Evolutionary conservation across 257 asterid genomes (phyloP), one percentile per base, ranked within the genome.

Genomic region (Cordia subcordata): DNA sequence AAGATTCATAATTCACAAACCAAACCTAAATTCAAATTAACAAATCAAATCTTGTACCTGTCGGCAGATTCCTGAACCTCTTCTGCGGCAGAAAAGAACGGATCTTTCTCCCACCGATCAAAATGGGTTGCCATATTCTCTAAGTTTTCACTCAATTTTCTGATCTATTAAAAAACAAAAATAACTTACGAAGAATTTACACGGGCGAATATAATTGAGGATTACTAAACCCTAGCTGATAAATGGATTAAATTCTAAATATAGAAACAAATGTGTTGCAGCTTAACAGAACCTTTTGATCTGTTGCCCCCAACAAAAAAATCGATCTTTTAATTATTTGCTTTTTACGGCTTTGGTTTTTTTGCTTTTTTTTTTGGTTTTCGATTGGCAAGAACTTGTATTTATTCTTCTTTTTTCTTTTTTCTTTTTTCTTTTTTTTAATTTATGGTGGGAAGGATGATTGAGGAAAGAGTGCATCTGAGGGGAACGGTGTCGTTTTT

Each of bases 1-100:
- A 8, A 20, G 42, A 21, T 11, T 14, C 4, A 32, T 16, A 11
- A 51, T 5, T 37, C 16, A 63, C 53, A 61, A 60, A 42, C 0
- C 4, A 45, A 20, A 44, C 10, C 13, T 13, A 1, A 47, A 20
- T n/a, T n/a, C n/a, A 52, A 4, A 8, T 18, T 17, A 51, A 9
- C 27, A 20, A 6, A 55, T 38, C 23, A n/a, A n/a, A 52, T 18
- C 4, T 18, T 18, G 32, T 54, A 88, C 96, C 98, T 81, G 75
- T 91, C 98, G 20, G 98, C 82, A 58, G 98, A 91, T 77, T 84
- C 93, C 79, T 88, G 98, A 32, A 91, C 95, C 71, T 91, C 98
- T 74, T 91, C 98, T 10, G 96, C 98, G 47, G 93, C 96, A 57
- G 94, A 62, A 64, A 91, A 91, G 74, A 77, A 88, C 0, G 96